Percentiles rank a stretch among this genome's conserved stretches.
phyloP scores from a whole-genome alignment of 2,329 filamentous ascomycete genomes.

The Cucurbitaria berberidis region DNA sequence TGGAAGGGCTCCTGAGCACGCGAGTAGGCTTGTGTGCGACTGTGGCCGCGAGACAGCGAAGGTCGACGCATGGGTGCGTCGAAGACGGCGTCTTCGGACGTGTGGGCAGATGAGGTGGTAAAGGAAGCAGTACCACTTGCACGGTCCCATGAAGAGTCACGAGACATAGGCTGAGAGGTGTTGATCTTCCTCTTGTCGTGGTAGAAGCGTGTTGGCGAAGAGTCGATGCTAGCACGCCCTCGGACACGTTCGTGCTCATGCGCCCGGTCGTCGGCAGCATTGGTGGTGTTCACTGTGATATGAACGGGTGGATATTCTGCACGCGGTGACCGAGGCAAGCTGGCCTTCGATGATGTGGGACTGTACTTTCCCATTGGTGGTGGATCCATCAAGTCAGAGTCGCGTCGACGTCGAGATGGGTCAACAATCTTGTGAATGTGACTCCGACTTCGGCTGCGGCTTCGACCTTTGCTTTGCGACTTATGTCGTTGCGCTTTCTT shows the following conservation, averaged over 20 bases:
- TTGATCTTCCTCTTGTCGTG: constrained; percentile 14
- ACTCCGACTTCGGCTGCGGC: constrained; percentile 19
- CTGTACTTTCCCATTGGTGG: constrained; percentile 27
- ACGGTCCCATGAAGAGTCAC: constrained; percentile 22
- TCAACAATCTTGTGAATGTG: constrained; percentile 10
- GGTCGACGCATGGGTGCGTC: constrained; percentile 6
- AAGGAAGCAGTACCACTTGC: constrained; percentile 32
- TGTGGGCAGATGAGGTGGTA: constrained; percentile 25
- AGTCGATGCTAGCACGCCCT: constrained; percentile 12
- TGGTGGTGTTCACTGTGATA: constrained; percentile 23
- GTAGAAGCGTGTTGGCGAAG: constrained; percentile 12
- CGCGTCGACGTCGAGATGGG: constrained; percentile 13
- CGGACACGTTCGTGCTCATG: constrained; percentile 12
- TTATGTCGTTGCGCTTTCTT: constrained; percentile 17
- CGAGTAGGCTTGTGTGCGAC: constrained; percentile 2
- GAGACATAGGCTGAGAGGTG: constrained; percentile 21
- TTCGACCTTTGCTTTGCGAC: constrained; percentile 17
- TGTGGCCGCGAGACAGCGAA: not conserved
- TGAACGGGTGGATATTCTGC: constrained; percentile 27
- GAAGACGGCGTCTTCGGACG: constrained; percentile 30
- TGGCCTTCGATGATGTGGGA: constrained; percentile 16
- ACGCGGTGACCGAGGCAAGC: constrained; percentile 23
- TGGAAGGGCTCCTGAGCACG: not conserved
- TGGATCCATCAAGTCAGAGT: constrained; percentile 17
- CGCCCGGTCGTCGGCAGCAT: constrained; percentile 15